Evolutionary conservation across 805 yeast genomes (phyloP), one percentile per base, ranked within the genome.

Genomic region (Metschnikowia chrysomelidarum): DNA sequence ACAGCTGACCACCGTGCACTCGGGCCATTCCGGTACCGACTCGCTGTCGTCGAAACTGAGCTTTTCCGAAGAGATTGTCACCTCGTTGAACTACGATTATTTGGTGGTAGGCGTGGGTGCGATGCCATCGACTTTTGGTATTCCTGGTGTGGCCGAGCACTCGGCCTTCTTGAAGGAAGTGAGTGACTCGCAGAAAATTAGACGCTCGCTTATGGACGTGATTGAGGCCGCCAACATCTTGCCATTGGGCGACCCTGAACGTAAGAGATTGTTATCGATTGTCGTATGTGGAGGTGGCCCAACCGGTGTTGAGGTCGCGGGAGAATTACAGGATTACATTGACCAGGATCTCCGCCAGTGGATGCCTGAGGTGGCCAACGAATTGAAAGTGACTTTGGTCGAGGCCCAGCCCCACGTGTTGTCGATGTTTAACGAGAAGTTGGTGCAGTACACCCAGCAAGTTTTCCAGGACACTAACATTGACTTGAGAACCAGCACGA

Each of bases 261-360:
- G 97, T 65, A 76, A 79, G 65, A 78, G 95, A 61, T 74, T 91
- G 53, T 75, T 89, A 59, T 83, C 82, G 44, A 81, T 88, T 52
- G 91, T 91, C 44, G 95, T 91, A 44, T 94, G 93, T 50, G 98
- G 98, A 55, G 98, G 97, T 65, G 98, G 98, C 47, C 97, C 98
- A 59, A 89, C 98, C 27, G 98, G 98, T 69, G 96, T 89, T 44
- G 97, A 88, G 68, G 84, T 88, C 53, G 96, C 97, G 49, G 98
- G 95, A 56, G 97, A 91, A 67, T 69, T 89, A 52, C 94, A 85
- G 67, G 98, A 89, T 64, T 91, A 86, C 65, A 84, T 88, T 44
- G 88, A 85, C 61, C 94, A 89, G 62, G 98, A 89, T 64, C 73
- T 89, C 64, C 67, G 69, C 53, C 85, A 82, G 65, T 86, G 94